These are phyloP conservation scores for Penicillium hesseltinei DNA, from an alignment of 2,329 filamentous ascomycete genomes.

Conservation along the genomic window DNA sequence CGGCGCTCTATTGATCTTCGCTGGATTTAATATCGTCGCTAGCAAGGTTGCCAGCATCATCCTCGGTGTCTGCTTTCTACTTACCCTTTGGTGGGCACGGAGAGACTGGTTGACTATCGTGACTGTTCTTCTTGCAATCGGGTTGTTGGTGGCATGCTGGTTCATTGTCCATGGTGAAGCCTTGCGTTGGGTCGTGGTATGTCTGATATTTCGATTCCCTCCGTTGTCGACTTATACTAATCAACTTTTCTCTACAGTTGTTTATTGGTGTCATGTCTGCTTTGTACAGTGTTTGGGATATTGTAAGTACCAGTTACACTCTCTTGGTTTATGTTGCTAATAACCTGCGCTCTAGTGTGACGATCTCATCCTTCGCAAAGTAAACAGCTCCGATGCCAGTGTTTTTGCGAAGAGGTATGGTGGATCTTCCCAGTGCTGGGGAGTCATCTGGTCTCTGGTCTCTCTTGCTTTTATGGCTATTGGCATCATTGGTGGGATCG, in stretches of 20 bases:
- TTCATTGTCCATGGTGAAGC: conserved; percentile 75
- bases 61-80: conserved; percentile 69
- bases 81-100: conserved; percentile 81
- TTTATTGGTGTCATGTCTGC: conserved; percentile 82
- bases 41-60: conserved; percentile 75
- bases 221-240: conserved; percentile 1
- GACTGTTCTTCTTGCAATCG: conserved; percentile 68
- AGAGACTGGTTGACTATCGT: conserved; percentile 74
- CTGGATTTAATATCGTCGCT: conserved; percentile 77
- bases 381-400: conserved; percentile 75
- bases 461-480: conserved; percentile 69
- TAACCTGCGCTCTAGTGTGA: conserved; percentile 56
- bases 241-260: conserved; percentile 43
- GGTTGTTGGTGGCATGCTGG: conserved; percentile 71
- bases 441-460: conserved; percentile 73
- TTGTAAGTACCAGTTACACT: conserved; percentile 46
- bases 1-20: conserved; percentile 73
- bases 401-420: conserved; percentile 77
- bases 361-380: conserved; percentile 75
- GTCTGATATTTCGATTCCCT: conserved; percentile 24
- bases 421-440: conserved; percentile 78
- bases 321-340: not conserved
- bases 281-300: conserved; percentile 80
- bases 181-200: conserved; percentile 66
- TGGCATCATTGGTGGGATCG: conserved; percentile 73